phyloP scores from a whole-genome alignment of 2,329 filamentous ascomycete genomes.

The Paraconiothyrium sp. region DNA sequence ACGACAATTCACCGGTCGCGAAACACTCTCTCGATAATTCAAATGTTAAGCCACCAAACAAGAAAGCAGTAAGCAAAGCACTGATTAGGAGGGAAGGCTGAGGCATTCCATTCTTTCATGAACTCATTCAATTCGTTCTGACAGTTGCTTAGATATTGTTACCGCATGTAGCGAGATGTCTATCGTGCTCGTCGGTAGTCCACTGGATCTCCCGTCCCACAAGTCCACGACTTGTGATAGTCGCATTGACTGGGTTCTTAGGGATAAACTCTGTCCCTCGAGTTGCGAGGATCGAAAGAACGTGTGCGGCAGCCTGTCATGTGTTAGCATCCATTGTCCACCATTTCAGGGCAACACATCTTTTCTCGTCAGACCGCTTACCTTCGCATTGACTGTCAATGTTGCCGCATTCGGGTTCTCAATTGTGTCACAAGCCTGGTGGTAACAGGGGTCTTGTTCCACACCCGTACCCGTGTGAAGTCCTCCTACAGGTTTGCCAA shows the following conservation, averaged over 20 bases:
- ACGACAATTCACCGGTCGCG: background rate
- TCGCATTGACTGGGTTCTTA: slow-evolving; percentile 45
- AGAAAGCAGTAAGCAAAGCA: background rate
- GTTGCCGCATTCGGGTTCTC: slow-evolving; percentile 50
- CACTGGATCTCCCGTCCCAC: slow-evolving; percentile 41
- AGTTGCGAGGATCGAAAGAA: slow-evolving; percentile 44
- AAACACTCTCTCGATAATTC: background rate
- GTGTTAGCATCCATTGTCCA: slow-evolving; percentile 16
- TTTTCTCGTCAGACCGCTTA: slow-evolving; percentile 28
- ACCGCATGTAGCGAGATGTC: slow-evolving; percentile 43
- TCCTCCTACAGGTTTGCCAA: slow-evolving; percentile 52
- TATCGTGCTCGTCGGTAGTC: slow-evolving; percentile 41
- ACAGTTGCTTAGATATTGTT: slow-evolving; percentile 36
- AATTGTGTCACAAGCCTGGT: slow-evolving; percentile 51
- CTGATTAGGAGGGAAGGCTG: background rate
- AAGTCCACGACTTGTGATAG: slow-evolving; percentile 40
- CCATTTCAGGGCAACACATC: no score
- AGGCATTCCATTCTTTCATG: background rate
- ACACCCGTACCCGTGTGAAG: slow-evolving; percentile 53
- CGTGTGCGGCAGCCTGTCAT: slow-evolving; percentile 45
- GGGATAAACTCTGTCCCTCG: slow-evolving; percentile 46
- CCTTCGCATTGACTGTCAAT: slow-evolving; percentile 50
- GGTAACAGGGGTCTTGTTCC: slow-evolving; percentile 52
- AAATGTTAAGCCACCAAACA: background rate
- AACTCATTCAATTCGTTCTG: background rate